phyloP scores from a whole-genome alignment of 805 yeast species.

The Monosporozyma unispora region DNA sequence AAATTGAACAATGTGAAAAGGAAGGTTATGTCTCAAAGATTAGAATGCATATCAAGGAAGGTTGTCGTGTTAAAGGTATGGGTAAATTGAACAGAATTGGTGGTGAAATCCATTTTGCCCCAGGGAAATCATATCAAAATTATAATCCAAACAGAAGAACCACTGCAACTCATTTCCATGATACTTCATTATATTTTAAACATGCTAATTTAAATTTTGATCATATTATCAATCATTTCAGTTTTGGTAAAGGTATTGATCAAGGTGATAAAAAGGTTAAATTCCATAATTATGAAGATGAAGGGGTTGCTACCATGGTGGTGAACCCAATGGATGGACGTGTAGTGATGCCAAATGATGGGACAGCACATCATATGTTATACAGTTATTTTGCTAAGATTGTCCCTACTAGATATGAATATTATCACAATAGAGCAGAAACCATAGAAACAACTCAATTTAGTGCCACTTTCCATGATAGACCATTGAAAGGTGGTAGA shows the following conservation, averaged over 20 bases:
- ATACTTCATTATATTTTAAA: conserved; percentile 59
- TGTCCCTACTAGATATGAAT: conserved; percentile 82
- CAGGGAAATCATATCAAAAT: conserved; percentile 67
- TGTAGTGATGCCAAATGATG: conserved; percentile 19
- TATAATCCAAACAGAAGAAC: conserved; percentile 1
- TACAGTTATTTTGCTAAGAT: conserved; percentile 79
- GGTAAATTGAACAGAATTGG: conserved; percentile 75
- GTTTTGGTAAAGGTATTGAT: conserved; percentile 50
- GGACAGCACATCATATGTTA: conserved; percentile 48
- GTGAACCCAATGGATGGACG: conserved; percentile 63
- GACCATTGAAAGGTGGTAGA: conserved; percentile 78
- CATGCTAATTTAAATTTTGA: conserved; percentile 59
- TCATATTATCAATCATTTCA: conserved; percentile 70
- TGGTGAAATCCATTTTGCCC: conserved; percentile 93
- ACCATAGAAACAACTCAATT: conserved; percentile 76
- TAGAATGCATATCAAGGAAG: conserved; percentile 58
- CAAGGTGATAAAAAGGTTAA: conserved; percentile 1
- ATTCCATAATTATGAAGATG: background rate
- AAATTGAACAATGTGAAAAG: conserved; percentile 81
- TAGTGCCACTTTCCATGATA: conserved; percentile 77
- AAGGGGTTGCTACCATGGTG: conserved; percentile 21
- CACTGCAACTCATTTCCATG: conserved; percentile 61
- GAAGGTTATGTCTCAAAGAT: conserved; percentile 74
- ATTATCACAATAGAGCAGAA: conserved; percentile 36
- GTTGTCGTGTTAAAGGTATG: conserved; percentile 78